phyloP scores from a whole-genome alignment of 176 grass and related monocot species.

The Aegilops sharonensis region DNA sequence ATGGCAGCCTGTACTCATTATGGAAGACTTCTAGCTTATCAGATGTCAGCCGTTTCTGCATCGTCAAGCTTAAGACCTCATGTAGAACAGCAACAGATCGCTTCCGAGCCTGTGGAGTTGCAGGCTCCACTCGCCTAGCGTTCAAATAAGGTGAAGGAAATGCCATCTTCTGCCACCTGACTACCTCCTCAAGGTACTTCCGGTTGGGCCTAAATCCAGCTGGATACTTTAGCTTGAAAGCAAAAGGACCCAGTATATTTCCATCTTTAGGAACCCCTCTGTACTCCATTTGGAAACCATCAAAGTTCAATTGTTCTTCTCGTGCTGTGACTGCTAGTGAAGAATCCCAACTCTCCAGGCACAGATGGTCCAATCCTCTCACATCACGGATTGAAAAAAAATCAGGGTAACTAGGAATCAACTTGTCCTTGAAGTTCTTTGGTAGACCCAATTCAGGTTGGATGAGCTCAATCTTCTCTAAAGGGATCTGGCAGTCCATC shows the following conservation, averaged over 20 bases:
- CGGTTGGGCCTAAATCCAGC: conserved; percentile 80
- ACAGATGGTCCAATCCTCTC: conserved; percentile 53
- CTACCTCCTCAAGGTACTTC: conserved; percentile 69
- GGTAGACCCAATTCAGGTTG: conserved; percentile 64
- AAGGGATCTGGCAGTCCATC: conserved; percentile 72
- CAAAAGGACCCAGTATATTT: conserved; percentile 74
- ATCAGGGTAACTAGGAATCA: conserved; percentile 71
- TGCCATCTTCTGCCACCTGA: conserved; percentile 92
- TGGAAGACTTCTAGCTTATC: conserved; percentile 86
- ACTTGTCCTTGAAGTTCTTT: conserved; percentile 52
- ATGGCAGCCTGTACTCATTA: conserved; percentile 74
- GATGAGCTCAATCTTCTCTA: conserved; percentile 87
- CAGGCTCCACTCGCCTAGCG: conserved; percentile 54
- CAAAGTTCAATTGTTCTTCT: conserved; percentile 68
- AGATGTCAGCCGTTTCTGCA: conserved; percentile 71
- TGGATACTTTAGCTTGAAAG: conserved; percentile 78
- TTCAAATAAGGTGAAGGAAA: conserved; percentile 90
- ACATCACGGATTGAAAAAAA: conserved; percentile 62
- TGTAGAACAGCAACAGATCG: conserved; percentile 66
- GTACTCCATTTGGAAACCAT: conserved; percentile 21
- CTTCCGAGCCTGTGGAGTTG: conserved; percentile 72
- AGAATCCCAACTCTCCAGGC: conserved; percentile 81
- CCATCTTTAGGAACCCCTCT: conserved; percentile 86
- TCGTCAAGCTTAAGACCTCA: conserved; percentile 84
- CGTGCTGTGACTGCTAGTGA: conserved; percentile 64